Evolutionary conservation across 139 green algal species (phyloP), one percentile per base, ranked within the genome.

Genomic region (Chlamydomonas schloesseri): DNA sequence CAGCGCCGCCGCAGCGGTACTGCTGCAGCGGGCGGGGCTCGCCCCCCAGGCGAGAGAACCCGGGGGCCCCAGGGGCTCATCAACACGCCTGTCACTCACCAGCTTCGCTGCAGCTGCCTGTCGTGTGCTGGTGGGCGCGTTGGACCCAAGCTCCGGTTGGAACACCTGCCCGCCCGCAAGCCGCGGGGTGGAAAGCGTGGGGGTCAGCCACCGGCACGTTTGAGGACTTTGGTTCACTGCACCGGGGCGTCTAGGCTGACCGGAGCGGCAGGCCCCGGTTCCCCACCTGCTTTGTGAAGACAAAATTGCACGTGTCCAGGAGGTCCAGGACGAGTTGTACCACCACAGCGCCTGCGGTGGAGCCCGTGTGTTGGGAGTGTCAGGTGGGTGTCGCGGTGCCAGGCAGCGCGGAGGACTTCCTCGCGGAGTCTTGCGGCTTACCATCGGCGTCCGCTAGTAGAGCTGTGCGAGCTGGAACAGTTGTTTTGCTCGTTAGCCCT

Each of bases 321-420:
- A 83, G 62, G 60, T 83, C 77, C 60, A 83, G n/a, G 5, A 83
- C 77, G 23, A 83, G 77, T 36, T 83, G 62, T 24, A 83, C n/a
- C 10, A 46, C 77, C 10, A 83, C 26, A 2, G 73, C 37, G n/a
- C 77, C 77, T 83, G 62, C 14, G 46, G 0, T 24, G 0, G 4
- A 55, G 55, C 9, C 36, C 20, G 3, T 31, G 33, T 50, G 26
- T 29, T 33, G 42, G 42, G n/a, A n/a, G n/a, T n/a, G n/a, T n/a
- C n/a, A n/a, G n/a, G n/a, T n/a, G n/a, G n/a, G n/a, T n/a, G n/a
- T n/a, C n/a, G n/a, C n/a, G n/a, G n/a, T n/a, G n/a, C n/a, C n/a
- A n/a, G n/a, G n/a, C n/a, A n/a, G n/a, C n/a, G n/a, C n/a, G n/a
- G n/a, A n/a, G n/a, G n/a, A n/a, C n/a, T n/a, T n/a, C n/a, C n/a